Evolutionary conservation across 179 eudicot genomes (phyloP), one percentile per base, ranked within the genome.

Genomic region (Pouteria campechiana): DNA sequence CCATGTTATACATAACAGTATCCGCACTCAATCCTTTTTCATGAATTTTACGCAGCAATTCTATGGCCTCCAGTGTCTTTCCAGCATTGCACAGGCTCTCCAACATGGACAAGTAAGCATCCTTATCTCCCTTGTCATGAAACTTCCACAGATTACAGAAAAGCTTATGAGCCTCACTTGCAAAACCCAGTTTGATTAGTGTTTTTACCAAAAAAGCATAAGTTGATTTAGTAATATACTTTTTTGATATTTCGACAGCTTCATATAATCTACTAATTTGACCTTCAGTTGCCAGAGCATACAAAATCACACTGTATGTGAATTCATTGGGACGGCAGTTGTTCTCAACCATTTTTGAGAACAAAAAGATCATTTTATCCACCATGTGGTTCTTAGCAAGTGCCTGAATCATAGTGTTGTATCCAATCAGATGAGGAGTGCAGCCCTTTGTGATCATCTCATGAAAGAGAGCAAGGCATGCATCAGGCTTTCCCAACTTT

Each of bases 111-210:
- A 85, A 43, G 48, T 57, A 89, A 17, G 93, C 95, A 69, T 78
- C 93, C 58, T 81, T 73, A 57, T 89, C 97, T 25, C 97, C 97
- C 55, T 58, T 70, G 45, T 74, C 89, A 29, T 81, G 79, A 53
- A 81, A 74, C 20, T 27, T 67, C 97, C 97, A 89, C 95, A 89
- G 75, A 52, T 74, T 58, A 56, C 97, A 88, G 64, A 83, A 88
- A 5, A 88, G 63, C 37, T 87, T 66, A 50, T 88, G 97, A 22
- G 92, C 90, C 65, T 88, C 97, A 52, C 67, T 71, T 46, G 92
- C 84, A 61, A 83, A 94, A 17, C 97, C 97, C 50, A 84, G 44
- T 68, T 80, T 84, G 58, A 80, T 70, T 19, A 88, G 67, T 8
- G 81, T 80, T 57, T 75, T 69, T 34, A 88, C 88, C 48, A 88